phyloP scores from a whole-genome alignment of 495 filamentous ascomycete genomes.

The Penicillium pancosmium region DNA sequence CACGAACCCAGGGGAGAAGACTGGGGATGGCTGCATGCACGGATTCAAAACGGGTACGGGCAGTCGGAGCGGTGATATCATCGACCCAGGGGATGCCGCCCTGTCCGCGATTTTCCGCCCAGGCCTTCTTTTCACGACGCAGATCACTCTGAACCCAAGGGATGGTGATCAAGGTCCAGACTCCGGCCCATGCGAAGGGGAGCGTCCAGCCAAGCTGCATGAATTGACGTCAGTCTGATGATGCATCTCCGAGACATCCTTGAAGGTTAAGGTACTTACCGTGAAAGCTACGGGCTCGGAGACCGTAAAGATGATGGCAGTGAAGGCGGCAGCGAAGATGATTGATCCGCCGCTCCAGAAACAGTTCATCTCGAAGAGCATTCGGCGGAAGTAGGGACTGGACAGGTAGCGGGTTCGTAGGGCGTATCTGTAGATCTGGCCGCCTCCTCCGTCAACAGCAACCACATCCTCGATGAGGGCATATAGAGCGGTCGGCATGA shows the following conservation, averaged over 20 bases:
- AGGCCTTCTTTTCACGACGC: slow-evolving; percentile 62
- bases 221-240: slow-evolving; percentile 16
- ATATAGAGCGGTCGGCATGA: slow-evolving; percentile 70
- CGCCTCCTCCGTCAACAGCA: slow-evolving; percentile 75
- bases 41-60: slow-evolving; percentile 45
- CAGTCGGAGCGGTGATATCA: slow-evolving; percentile 40
- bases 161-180: slow-evolving; percentile 70
- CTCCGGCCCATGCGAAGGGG: slow-evolving; percentile 67
- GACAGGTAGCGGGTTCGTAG: slow-evolving; percentile 69
- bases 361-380: slow-evolving; percentile 72
- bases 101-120: slow-evolving; percentile 49
- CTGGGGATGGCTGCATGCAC: slow-evolving; percentile 38
- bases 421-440: slow-evolving; percentile 65
- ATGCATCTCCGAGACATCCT: slow-evolving; percentile 1
- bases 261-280: slow-evolving; percentile 43
- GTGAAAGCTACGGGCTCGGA: slow-evolving; percentile 69
- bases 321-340: slow-evolving; percentile 57
- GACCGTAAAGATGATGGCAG: slow-evolving; percentile 63
- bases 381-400: slow-evolving; percentile 68
- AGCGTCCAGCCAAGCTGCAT: slow-evolving; percentile 62
- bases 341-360: slow-evolving; percentile 73
- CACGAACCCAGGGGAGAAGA: slow-evolving; percentile 37
- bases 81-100: slow-evolving; percentile 44
- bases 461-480: slow-evolving; percentile 80
- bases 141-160: slow-evolving; percentile 67